A percentile compares a stretch with the other conserved stretches of the same genome.
These are phyloP conservation scores for Tolypocladium paradoxum DNA, from an alignment of 2,329 filamentous ascomycete species.

Conservation along the genomic window DNA sequence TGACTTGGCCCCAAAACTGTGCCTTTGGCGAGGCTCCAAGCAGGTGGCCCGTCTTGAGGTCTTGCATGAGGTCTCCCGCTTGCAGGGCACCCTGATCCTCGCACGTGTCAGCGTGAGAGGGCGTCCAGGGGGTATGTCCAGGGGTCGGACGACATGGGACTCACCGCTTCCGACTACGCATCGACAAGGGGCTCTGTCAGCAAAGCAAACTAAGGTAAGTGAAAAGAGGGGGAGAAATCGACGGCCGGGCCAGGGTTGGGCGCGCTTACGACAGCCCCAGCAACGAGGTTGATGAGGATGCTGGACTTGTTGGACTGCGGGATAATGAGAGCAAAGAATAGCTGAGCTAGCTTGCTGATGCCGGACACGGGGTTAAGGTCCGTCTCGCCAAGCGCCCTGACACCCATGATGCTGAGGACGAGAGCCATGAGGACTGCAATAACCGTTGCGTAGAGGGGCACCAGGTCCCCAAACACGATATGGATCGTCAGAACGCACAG, in stretches of 20 bases:
- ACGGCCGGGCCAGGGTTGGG: neutral
- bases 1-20: slow-evolving; percentile 93
- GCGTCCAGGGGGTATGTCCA: too few species aligned
- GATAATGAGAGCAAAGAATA: slow-evolving; percentile 87
- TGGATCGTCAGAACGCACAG: slow-evolving; percentile 77
- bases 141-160: slow-evolving; percentile 2
- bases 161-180: slow-evolving; percentile 28
- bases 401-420: slow-evolving; percentile 63
- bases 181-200: neutral
- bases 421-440: slow-evolving; percentile 78
- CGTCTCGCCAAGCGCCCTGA: slow-evolving; percentile 64
- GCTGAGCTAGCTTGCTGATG: slow-evolving; percentile 91
- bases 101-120: neutral
- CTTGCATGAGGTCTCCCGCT: slow-evolving; percentile 93
- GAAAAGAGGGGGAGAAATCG: neutral
- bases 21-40: slow-evolving; percentile 86
- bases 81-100: slow-evolving; percentile 59
- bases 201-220: neutral
- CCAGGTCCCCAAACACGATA: slow-evolving; percentile 70
- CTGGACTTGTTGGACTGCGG: slow-evolving; percentile 71
- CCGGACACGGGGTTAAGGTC: slow-evolving; percentile 94
- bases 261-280: slow-evolving; percentile 59
- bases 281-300: slow-evolving; percentile 90
- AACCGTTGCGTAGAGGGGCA: slow-evolving; percentile 66
- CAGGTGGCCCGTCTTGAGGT: slow-evolving; percentile 91